Percentiles rank a stretch among this genome's conserved stretches.
Conservation (phyloP, 306 rosid species). For the Fragaria ananassa region DNA sequence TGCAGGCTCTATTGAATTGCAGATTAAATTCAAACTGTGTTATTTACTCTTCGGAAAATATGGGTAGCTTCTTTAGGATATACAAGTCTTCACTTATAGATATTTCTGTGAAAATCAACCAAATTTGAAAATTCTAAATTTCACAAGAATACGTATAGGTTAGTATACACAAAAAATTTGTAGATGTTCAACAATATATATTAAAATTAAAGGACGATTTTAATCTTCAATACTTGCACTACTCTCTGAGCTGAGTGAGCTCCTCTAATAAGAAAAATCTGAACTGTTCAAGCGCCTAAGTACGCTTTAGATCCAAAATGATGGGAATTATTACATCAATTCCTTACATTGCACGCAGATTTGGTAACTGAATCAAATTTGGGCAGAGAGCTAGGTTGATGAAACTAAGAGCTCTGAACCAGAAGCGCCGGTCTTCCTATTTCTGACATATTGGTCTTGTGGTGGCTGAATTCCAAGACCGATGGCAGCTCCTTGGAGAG, state of each 20-base stretch:
- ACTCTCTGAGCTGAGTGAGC: background rate
- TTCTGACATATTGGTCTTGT: background rate
- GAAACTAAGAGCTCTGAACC: background rate
- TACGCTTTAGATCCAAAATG: background rate
- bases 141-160: no score
- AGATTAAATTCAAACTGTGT: no score
- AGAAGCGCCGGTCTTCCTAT: background rate
- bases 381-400: background rate
- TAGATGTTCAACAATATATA: no score
- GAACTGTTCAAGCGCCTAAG: background rate
- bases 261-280: background rate
- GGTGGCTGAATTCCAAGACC: background rate
- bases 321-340: background rate
- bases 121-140: background rate
- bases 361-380: background rate
- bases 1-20: background rate
- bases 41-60: no score
- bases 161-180: no score
- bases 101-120: background rate
- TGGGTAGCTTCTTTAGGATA: background rate
- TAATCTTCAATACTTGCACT: background rate
- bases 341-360: background rate
- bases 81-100: background rate
- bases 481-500: background rate
- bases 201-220: background rate